phyloP scores from a whole-genome alignment of 768 basidiomycete species.

The button mushroom (Agaricus bisporus) region DNA sequence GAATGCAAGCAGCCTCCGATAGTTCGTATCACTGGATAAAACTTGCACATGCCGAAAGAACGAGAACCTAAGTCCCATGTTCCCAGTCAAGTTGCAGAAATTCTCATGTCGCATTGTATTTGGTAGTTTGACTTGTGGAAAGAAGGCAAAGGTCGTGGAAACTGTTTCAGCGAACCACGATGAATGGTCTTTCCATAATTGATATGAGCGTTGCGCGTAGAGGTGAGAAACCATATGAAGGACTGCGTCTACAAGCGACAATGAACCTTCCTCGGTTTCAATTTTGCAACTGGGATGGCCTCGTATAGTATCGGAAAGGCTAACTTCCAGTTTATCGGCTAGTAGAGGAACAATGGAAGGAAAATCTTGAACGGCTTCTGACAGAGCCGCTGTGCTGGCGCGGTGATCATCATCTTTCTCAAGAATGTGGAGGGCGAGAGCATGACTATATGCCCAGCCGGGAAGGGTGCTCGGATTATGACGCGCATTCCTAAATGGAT shows the following conservation, averaged over 20 bases:
- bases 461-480: constrained; percentile 62
- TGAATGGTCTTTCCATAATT: constrained; percentile 76
- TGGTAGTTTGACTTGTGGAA: constrained; percentile 26
- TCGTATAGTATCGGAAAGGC: constrained; percentile 51
- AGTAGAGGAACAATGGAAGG: constrained; percentile 79
- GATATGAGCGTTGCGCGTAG: constrained; percentile 71
- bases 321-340: constrained; percentile 79
- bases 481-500: constrained; percentile 15
- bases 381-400: constrained; percentile 61
- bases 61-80: constrained; percentile 33
- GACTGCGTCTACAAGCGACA: constrained; percentile 36
- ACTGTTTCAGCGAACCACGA: constrained; percentile 70
- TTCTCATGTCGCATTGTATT: constrained; percentile 24
- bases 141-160: constrained; percentile 31
- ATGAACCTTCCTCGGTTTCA: constrained; percentile 57
- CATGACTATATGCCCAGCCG: constrained; percentile 70
- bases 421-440: constrained; percentile 54
- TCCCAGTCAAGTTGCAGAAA: constrained; percentile 33
- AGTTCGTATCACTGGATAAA: constrained; percentile 44
- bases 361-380: constrained; percentile 69
- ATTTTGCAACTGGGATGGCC: constrained; percentile 63
- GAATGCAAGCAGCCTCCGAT: constrained; percentile 61
- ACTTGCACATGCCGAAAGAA: constrained; percentile 75
- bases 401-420: constrained; percentile 45
- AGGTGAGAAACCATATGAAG: constrained; percentile 84